A percentile compares a stretch with the other conserved stretches of the same genome.
phyloP scores from a whole-genome alignment of 2,329 filamentous ascomycete genomes.

The Xylaria sp. region DNA sequence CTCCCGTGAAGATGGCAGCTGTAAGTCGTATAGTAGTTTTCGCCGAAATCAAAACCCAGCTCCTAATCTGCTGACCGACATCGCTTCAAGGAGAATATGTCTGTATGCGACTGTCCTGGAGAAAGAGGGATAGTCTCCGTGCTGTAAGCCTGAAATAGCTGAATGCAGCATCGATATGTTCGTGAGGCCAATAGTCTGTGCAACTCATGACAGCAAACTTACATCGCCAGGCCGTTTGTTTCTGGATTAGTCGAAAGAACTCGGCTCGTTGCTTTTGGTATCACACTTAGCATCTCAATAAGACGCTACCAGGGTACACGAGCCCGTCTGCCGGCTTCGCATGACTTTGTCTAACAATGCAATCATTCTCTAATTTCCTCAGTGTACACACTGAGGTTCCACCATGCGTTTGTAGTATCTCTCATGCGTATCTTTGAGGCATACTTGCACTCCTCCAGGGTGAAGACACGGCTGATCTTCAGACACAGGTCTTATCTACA shows the following conservation, averaged over 20 bases:
- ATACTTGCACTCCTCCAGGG: not conserved
- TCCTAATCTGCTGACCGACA: not conserved
- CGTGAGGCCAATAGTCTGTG: not conserved
- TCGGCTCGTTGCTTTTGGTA: not conserved
- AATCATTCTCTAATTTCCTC: constrained; percentile 20
- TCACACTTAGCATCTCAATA: not conserved
- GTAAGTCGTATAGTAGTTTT: not conserved
- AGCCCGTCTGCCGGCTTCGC: constrained; percentile 8
- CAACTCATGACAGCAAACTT: constrained; percentile 3
- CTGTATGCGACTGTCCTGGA: not conserved
- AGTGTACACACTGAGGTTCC: no score
- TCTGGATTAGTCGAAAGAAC: not conserved
- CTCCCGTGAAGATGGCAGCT: not conserved
- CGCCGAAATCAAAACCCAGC: not conserved
- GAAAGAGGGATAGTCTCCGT: constrained; percentile 10
- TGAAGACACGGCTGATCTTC: no score
- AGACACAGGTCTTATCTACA: not conserved
- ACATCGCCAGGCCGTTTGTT: not conserved
- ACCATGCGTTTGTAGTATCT: not conserved
- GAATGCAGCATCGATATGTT: not conserved
- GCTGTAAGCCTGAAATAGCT: not conserved
- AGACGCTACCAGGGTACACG: constrained; percentile 1
- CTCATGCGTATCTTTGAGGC: not conserved
- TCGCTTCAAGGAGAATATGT: not conserved
- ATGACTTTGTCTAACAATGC: constrained; percentile 25